A percentile compares a stretch with the other conserved stretches of the same genome.
Conservation (phyloP, 495 filamentous ascomycete genomes). For the Amphirosellinia nigrospora region DNA sequence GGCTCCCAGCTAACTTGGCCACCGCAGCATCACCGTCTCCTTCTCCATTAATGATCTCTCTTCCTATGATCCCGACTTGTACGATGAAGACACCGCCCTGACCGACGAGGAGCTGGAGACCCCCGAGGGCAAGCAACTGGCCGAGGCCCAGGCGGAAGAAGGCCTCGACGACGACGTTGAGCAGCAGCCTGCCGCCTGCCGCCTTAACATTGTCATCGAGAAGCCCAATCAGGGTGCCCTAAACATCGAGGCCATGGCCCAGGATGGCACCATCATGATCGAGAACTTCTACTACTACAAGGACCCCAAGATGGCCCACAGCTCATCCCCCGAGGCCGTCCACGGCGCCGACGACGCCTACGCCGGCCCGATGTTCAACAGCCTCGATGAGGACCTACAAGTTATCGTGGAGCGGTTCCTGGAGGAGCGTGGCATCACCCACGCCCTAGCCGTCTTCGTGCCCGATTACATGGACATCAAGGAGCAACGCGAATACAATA, state of each 20-base stretch:
- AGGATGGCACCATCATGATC: conserved; percentile 86
- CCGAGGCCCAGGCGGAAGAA: conserved; percentile 55
- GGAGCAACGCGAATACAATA: conserved; percentile 97
- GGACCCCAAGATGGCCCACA: conserved; percentile 71
- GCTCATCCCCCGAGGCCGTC: conserved; percentile 49
- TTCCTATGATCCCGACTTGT: conserved; percentile 61
- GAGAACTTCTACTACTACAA: conserved; percentile 90
- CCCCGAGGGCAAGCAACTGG: conserved; percentile 49
- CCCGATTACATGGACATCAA: conserved; percentile 98
- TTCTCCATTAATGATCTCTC: conserved; percentile 95
- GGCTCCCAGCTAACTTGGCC: conserved; percentile 25
- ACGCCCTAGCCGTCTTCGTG: conserved; percentile 84
- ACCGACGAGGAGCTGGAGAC: conserved; percentile 69
- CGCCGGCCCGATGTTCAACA: conserved; percentile 89
- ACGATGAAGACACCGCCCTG: conserved; percentile 57
- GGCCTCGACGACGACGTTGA: conserved; percentile 55
- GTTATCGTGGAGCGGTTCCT: conserved; percentile 90
- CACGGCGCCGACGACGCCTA: conserved; percentile 74
- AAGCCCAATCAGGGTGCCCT: conserved; percentile 81
- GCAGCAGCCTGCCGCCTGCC: conserved; percentile 74
- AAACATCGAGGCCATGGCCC: conserved; percentile 82
- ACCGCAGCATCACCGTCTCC: conserved; percentile 79
- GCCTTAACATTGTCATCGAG: conserved; percentile 86
- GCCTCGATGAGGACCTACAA: conserved; percentile 95
- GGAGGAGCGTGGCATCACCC: conserved; percentile 91